A percentile compares a stretch with the other conserved stretches of the same genome.
These are phyloP conservation scores for Coniochaeta hoffmannii DNA, from an alignment of 2,329 filamentous ascomycete species.

Conservation along the genomic window DNA sequence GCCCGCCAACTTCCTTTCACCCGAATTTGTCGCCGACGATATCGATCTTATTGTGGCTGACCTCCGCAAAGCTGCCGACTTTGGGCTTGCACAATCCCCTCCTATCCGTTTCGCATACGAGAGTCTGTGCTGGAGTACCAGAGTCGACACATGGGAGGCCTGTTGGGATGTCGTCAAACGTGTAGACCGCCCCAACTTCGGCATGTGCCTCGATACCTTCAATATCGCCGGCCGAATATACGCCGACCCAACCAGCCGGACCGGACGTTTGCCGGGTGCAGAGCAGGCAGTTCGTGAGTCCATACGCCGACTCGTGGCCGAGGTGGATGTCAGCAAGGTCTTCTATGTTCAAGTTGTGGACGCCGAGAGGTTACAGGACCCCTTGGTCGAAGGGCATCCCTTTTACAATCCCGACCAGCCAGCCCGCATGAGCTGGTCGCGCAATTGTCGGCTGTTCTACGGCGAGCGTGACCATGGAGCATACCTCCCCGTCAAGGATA, in stretches of 20 bases:
- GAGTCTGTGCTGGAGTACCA: constrained; percentile 64
- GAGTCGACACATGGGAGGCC: constrained; percentile 62
- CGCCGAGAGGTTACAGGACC: constrained; percentile 53
- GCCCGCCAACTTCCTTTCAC: constrained; percentile 61
- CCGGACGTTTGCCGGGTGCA: constrained; percentile 45
- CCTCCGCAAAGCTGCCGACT: constrained; percentile 56
- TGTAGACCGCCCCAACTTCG: constrained; percentile 65
- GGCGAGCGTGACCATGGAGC: constrained; percentile 54
- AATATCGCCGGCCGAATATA: constrained; percentile 67
- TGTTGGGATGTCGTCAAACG: constrained; percentile 60
- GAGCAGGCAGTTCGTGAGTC: constrained; percentile 47
- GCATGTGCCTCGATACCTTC: constrained; percentile 71
- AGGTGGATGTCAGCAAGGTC: constrained; percentile 55
- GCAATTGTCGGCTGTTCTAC: constrained; percentile 66
- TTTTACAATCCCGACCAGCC: constrained; percentile 53
- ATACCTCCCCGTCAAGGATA: constrained; percentile 58
- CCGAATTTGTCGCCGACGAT: constrained; percentile 34
- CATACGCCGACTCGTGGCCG: constrained; percentile 43
- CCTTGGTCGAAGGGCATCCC: constrained; percentile 48
- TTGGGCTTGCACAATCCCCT: constrained; percentile 50
- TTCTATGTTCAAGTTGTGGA: constrained; percentile 76
- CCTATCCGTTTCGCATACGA: constrained; percentile 67
- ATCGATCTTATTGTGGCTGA: constrained; percentile 53
- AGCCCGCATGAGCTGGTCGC: constrained; percentile 68
- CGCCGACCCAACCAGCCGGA: constrained; percentile 53